Base-by-base conservation (phyloP, 1,284 basidiomycete species). In the Ustilago shanxiensis region DNA sequence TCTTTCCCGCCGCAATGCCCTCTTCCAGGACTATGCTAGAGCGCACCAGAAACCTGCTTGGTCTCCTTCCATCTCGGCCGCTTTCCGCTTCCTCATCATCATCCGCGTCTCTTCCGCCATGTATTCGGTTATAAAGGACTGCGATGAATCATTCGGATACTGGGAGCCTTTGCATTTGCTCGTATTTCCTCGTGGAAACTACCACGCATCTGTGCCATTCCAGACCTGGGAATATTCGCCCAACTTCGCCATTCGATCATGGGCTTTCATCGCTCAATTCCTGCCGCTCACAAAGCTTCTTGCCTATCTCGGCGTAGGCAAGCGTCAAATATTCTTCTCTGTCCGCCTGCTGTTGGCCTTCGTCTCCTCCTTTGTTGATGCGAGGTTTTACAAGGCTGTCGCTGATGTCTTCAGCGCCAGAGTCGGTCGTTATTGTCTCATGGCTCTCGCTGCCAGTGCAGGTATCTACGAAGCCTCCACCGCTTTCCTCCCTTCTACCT, bases 221-320 rank as follows among this genome's bases (percentile, higher is more conserved):
- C 95, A 99, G 87, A 98, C 97, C 1, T 99, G 97, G 97, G 97
- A 99, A 85, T 91, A 94, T 8, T 93, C 95, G 11, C 95, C 97
- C 7, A 87, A 90, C 64, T 98, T 92, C 84, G 92, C 95, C 7
- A 92, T 99, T 74, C 89, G 97, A 70, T 95, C 93, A 74, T 99
- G 95, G 95, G 91, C 94, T 10, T 99, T 98, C 86, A 95, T 87
- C 83, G 90, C 51, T 81, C 91, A 24, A 89, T 91, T 76, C 56
- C 47, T 72, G 0, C 65, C 75, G 1, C 57, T 79, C 3, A 66
- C 80, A 3, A 49, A 57, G 18, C 9, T 56, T 5, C 62, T 80
- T 11, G 69, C 66, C 16, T 35, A 29, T 47, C 69, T 76, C 24
- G 57, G 56, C 35, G 60, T 41, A 4, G 62, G 68, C 13, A 84